Evolutionary conservation across 1,139 yeast species (phyloP), one percentile per base, ranked within the genome.

Genomic region (Hanseniaspora sp.): DNA sequence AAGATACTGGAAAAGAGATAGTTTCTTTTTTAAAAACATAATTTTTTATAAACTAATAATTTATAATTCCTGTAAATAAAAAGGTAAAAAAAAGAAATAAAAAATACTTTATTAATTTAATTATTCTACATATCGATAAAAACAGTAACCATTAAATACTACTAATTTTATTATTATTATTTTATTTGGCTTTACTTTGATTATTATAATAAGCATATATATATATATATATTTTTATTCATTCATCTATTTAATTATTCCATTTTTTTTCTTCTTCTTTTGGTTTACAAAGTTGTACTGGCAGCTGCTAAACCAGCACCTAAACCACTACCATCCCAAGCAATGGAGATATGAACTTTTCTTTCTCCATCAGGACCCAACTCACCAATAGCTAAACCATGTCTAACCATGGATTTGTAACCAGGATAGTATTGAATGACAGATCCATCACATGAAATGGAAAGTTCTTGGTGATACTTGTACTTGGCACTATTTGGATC

Each of bases 281-380:
- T 44, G 33, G 6, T 33, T 9, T 34, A 28, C 3, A 12, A 12
- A 30, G 7, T 15, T n/a, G 69, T 68, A 12, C 63, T 64, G 23
- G 65, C 58, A 13, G 96, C 96, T 70, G 95, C 86, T 58, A 90
- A 74, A 1, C 96, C 96, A 53, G 96, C 96, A 60, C 97, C 97
- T 45, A 88, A 95, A 58, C 96, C 95, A 57, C 94, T 82, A 48
- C 97, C 97, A 65, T 90, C 97, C 67, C 86, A 85, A 43, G 96
- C 94, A 61, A 88, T 82, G 59, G 80, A 82, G 59, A 90, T 72
- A 59, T 79, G 81, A 48, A 87, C 73, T 61, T 84, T 79, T 67
- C 85, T 81, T 60, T 77, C 78, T 59, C 82, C 82, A 43, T 85
- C 84, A 46, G 82, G 72, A 57, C 87, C 86, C 38, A 90, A 78